Evolutionary conservation across 257 asterid genomes (phyloP).

Genomic region (Anisodus tanguticus): DNA sequence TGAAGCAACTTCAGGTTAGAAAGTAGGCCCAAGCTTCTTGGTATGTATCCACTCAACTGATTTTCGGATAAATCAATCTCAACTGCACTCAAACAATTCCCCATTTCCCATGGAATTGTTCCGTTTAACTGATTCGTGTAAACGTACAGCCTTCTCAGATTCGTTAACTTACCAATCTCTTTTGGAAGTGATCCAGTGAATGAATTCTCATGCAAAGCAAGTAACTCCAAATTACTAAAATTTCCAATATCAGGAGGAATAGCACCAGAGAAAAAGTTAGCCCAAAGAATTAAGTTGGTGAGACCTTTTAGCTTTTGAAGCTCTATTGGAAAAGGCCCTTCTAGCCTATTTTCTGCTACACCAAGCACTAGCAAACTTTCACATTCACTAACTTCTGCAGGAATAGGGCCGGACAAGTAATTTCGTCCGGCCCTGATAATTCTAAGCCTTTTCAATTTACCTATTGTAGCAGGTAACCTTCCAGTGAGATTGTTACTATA

Average conservation of each 20-base stretch:
- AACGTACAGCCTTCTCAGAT: constrained; percentile 56
- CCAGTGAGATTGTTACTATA: constrained; percentile 87
- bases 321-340: constrained; percentile 65
- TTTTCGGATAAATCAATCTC: constrained; percentile 89
- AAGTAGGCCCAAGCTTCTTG: constrained; percentile 51
- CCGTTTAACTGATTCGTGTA: constrained; percentile 77
- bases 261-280: constrained; percentile 63
- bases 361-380: constrained; percentile 68
- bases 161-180: constrained; percentile 66
- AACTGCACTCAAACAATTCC: constrained; percentile 59
- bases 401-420: constrained; percentile 65
- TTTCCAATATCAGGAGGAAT: constrained; percentile 78
- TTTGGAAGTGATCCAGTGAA: constrained; percentile 64
- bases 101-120: constrained; percentile 66
- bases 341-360: constrained; percentile 67
- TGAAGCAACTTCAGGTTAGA: constrained; percentile 63
- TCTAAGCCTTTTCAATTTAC: constrained; percentile 61
- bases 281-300: constrained; percentile 64
- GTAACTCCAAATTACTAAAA: constrained; percentile 64
- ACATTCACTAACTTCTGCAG: constrained; percentile 63
- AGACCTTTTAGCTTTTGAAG: constrained; percentile 61
- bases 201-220: constrained; percentile 67
- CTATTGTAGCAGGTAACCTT: constrained; percentile 59
- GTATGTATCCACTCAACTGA: constrained; percentile 62
- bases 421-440: constrained; percentile 71